Conservation (phyloP, 352 stramenopile genomes). For the Thalassiosira mediterranea region DNA sequence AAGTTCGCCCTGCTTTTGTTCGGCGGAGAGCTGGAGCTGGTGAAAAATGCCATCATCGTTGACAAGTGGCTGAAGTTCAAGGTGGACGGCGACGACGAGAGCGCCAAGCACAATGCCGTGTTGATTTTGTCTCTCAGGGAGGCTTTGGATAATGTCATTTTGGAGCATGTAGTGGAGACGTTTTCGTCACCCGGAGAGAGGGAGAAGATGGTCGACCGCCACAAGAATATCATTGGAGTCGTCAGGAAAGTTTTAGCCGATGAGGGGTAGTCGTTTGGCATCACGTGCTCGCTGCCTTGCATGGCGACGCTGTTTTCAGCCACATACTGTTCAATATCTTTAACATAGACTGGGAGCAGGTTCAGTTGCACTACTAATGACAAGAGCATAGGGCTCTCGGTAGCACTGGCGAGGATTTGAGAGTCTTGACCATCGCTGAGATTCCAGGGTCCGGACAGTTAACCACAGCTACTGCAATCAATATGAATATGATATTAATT, state of each 20-base stretch:
- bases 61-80: conserved; percentile 79
- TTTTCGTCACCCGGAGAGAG: conserved; percentile 12
- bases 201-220: conserved; percentile 14
- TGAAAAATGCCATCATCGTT: conserved; percentile 65
- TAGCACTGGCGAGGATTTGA: no score
- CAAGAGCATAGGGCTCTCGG: no score
- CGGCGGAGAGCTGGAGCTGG: conserved; percentile 61
- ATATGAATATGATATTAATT: no score
- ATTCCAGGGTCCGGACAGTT: no score
- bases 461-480: no score
- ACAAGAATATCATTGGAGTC: conserved; percentile 28
- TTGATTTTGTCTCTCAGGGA: conserved; percentile 52
- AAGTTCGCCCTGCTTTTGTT: conserved; percentile 74
- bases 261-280: conserved; percentile 18
- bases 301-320: no score
- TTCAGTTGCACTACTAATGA: no score
- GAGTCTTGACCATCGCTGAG: no score
- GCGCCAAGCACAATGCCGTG: conserved; percentile 41
- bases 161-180: conserved; percentile 37
- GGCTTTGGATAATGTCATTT: conserved; percentile 42
- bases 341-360: no score
- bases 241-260: conserved; percentile 30
- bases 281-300: no score
- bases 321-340: no score
- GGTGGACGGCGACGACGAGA: conserved; percentile 39